Conservation (phyloP, 2,329 filamentous ascomycete species). For the Aspergillus spinulosporus region DNA sequence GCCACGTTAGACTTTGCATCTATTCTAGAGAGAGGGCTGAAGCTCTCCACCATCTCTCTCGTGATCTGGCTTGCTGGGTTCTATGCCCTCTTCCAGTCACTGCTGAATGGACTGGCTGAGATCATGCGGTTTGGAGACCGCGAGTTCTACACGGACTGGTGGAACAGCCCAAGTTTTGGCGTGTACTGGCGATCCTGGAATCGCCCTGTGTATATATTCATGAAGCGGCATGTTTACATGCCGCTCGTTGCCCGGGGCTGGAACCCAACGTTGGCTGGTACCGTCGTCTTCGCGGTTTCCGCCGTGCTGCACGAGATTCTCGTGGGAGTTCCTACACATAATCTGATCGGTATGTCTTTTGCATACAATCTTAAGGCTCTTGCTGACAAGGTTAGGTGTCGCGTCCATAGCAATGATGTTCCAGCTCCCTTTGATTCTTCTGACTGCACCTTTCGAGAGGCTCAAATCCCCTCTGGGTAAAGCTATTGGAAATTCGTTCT, state of each 20-base stretch:
- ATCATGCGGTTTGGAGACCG: constrained; percentile 87
- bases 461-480: constrained; percentile 73
- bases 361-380: too few relatives aligned
- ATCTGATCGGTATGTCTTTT: constrained; percentile 69
- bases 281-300: constrained; percentile 83
- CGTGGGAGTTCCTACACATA: constrained; percentile 92
- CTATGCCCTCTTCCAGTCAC: constrained; percentile 92
- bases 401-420: constrained; percentile 93
- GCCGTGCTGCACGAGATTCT: constrained; percentile 88
- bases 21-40: constrained; percentile 87
- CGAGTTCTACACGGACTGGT: constrained; percentile 97
- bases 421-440: constrained; percentile 81
- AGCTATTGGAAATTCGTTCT: constrained; percentile 86
- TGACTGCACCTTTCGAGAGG: constrained; percentile 78
- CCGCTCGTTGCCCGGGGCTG: constrained; percentile 84
- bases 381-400: constrained; percentile 60
- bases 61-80: constrained; percentile 98
- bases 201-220: constrained; percentile 94
- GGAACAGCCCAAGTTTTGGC: constrained; percentile 85
- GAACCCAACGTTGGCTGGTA: constrained; percentile 67
- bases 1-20: constrained; percentile 74
- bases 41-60: constrained; percentile 90
- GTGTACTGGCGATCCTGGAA: constrained; percentile 97
- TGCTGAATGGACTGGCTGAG: constrained; percentile 88
- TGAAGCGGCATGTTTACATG: constrained; percentile 89